Evolutionary conservation across 805 yeast genomes (phyloP), one percentile per base, ranked within the genome.

Genomic region (Kurtzmaniella fragi): DNA sequence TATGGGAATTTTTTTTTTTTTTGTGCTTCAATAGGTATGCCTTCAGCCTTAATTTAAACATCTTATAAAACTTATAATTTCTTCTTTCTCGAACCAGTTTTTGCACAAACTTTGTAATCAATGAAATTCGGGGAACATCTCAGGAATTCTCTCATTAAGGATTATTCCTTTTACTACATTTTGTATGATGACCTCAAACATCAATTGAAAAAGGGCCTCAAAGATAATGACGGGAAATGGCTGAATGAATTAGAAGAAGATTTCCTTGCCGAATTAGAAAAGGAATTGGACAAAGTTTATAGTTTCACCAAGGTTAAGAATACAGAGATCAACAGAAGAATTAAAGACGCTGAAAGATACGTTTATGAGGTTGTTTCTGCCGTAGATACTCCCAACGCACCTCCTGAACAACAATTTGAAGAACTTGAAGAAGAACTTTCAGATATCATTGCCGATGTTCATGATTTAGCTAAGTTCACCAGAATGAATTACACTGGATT

Each of bases 101-200:
- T 20, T 5, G 25, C 25, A 20, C 25, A 5, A 20, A 20, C 8
- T 20, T 8, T 20, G 8, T 20, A 5, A 20, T 12, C n/a, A 15
- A 93, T 93, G 97, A 91, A 90, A 75, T 93, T 93, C 55, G 99
- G 99, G 26, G 96, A 90, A 61, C 95, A 88, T 54, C 75, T 91
- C 52, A 81, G 87, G 59, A 82, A 85, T 49, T 85, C 96, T 39
- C 80, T 91, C 46, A 90, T 90, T 62, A 84, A 86, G 61, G 93
- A 88, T 62, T 90, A 90, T 64, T 78, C 83, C 49, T 88, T 84
- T 68, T 93, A 93, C 65, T 93, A 93, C 61, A 82, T 91, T 50
- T 76, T 88, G 38, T 91, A 91, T 56, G 97, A 91, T 64, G 95
- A 87, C 57, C 73, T 91, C 58, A 91, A 91, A 64, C 79, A 82